Evolutionary conservation across 2,329 filamentous ascomycete genomes (phyloP).

Genomic region (Xylaria polymorpha): DNA sequence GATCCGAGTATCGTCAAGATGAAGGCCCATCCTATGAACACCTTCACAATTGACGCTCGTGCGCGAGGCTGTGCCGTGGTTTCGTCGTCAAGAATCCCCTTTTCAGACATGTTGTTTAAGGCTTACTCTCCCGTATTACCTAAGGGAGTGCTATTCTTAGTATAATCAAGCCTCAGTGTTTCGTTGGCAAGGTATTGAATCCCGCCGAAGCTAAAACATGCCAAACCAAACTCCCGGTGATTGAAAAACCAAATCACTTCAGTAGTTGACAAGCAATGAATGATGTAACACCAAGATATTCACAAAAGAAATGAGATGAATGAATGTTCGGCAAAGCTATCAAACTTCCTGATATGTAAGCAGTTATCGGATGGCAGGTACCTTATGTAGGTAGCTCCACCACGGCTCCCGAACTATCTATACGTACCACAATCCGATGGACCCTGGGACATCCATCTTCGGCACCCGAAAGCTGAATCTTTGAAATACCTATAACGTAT

Average conservation of each 20-base stretch:
- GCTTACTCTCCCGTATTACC: neutral
- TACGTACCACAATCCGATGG: neutral
- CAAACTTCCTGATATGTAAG: slow-evolving; percentile 28
- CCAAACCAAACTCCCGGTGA: neutral
- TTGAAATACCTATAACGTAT: neutral
- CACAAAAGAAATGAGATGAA: neutral
- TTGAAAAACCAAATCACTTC: neutral
- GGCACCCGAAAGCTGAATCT: neutral
- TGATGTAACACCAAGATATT: neutral
- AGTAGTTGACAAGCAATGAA: neutral
- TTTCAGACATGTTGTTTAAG: slow-evolving; percentile 33
- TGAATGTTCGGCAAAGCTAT: slow-evolving; percentile 4
- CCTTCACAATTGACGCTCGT: slow-evolving; percentile 37
- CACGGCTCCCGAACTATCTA: neutral
- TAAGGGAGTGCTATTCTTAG: neutral
- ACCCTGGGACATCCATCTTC: slow-evolving; percentile 8
- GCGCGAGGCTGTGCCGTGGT: slow-evolving; percentile 29
- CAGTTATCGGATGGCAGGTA: neutral
- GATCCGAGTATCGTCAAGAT: slow-evolving; percentile 43
- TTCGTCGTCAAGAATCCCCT: slow-evolving; percentile 27
- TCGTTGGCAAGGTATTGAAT: neutral
- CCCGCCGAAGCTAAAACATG: neutral
- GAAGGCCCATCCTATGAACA: slow-evolving; percentile 37
- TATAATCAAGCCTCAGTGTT: neutral
- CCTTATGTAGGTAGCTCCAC: slow-evolving; percentile 26